Base-by-base conservation (phyloP, 2,329 filamentous ascomycete genomes). In the Hypoxylon sp. region DNA sequence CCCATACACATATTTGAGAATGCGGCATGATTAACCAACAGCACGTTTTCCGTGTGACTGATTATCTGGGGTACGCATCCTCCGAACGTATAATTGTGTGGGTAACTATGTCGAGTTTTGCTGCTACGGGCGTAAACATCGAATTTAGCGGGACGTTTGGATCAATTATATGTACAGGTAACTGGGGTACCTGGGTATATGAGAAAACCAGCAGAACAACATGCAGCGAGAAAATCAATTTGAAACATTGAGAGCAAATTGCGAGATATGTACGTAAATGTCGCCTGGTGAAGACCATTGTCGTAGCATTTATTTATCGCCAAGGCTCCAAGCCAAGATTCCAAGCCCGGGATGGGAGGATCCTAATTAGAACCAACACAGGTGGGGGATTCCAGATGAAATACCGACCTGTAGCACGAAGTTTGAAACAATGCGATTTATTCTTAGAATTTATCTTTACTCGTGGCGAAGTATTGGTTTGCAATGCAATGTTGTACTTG, bases 21-120 rank as follows among this genome's bases (percentile, higher is more conserved):
- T 32, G 23, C 23, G 36, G 52, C 38, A n/a, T n/a, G 34, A 19
- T 30, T 30, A 28, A 30, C 14, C n/a, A n/a, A 13, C 25, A n/a
- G 25, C 23, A 2, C 13, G 17, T 32, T 32, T 25, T 45, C 38
- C 9, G 10, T 19, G 43, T 32, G 13, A n/a, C 17, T n/a, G 38
- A 28, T 55, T 32, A 32, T 56, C 52, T 56, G 38, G 52, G 52
- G 14, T 56, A 32, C 30, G 52, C 6, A 56, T 56, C 52, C 52
- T 56, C 25, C 19, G 25, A 34, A n/a, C 19, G 25, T n/a, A n/a
- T n/a, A n/a, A n/a, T n/a, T n/a, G n/a, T n/a, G n/a, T n/a, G n/a
- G n/a, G n/a, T 30, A 43, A 9, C 17, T 10, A 11, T 43, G 17
- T 10, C 5, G 38, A 43, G 9, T 5, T 43, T 9, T 43, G 17